Percentiles rank a stretch among this genome's conserved stretches.
Conservation (phyloP, 2,329 filamentous ascomycete species). For the Pestalotiopsis sp. region DNA sequence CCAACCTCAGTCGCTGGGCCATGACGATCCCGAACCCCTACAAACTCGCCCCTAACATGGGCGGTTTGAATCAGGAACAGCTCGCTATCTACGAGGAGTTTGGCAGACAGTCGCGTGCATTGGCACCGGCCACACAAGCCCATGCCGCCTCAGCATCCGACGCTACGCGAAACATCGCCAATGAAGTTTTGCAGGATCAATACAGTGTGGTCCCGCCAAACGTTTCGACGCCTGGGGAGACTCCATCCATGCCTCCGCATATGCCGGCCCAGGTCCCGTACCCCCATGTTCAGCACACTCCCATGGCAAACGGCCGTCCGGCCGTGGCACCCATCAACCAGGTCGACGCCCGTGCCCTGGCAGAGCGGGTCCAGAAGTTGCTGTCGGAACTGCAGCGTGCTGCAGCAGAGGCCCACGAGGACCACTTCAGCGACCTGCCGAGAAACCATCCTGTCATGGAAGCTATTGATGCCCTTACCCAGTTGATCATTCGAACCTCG, state of each 20-base stretch:
- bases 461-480: slow-evolving; percentile 62
- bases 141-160: slow-evolving; percentile 64
- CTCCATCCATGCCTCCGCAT: slow-evolving; percentile 55
- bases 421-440: slow-evolving; percentile 63
- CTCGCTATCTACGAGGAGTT: slow-evolving; percentile 98
- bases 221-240: slow-evolving; percentile 62
- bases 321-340: slow-evolving; percentile 40
- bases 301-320: slow-evolving; percentile 55
- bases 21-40: slow-evolving; percentile 93
- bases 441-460: slow-evolving; percentile 64
- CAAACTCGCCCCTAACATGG: slow-evolving; percentile 71
- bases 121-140: slow-evolving; percentile 54
- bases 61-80: slow-evolving; percentile 86
- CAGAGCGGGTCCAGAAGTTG: slow-evolving; percentile 61
- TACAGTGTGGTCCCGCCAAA: slow-evolving; percentile 56
- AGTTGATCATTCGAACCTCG: slow-evolving; percentile 65
- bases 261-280: slow-evolving; percentile 59
- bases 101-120: slow-evolving; percentile 76
- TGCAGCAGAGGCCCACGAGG: slow-evolving; percentile 56
- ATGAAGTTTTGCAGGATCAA: slow-evolving; percentile 66
- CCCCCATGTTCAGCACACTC: slow-evolving; percentile 50
- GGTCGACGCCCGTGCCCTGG: slow-evolving; percentile 55
- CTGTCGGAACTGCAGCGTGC: slow-evolving; percentile 60
- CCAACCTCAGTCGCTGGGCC: slow-evolving; percentile 84
- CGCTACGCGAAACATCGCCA: slow-evolving; percentile 62